Evolutionary conservation across 352 stramenopile species (phyloP).

Genomic region (Globisporangium nodosum): DNA sequence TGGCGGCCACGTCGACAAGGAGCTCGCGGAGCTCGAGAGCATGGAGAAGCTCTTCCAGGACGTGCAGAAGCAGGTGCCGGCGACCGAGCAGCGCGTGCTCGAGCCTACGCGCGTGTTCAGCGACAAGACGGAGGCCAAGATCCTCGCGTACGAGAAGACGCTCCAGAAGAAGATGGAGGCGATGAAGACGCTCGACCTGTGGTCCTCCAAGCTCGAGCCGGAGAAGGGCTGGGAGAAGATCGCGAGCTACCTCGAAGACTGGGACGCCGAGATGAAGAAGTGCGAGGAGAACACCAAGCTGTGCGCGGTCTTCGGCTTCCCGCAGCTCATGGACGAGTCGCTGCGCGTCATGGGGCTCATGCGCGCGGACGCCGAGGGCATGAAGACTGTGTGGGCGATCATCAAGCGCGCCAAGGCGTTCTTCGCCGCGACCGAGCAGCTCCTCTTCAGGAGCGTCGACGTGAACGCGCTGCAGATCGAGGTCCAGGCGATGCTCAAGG

Average conservation of each 20-base stretch:
- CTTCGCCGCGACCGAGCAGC: conserved; percentile 56
- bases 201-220: conserved; percentile 71
- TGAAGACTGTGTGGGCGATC: conserved; percentile 76
- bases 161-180: conserved; percentile 80
- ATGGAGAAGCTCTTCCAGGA: conserved; percentile 82
- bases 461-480: conserved; percentile 94
- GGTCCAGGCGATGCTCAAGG: conserved; percentile 91
- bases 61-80: conserved; percentile 72
- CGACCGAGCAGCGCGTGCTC: conserved; percentile 68
- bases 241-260: conserved; percentile 73
- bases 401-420: conserved; percentile 76
- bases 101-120: conserved; percentile 82
- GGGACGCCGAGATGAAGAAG: conserved; percentile 87
- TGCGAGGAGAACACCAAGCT: conserved; percentile 90
- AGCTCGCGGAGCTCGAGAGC: conserved; percentile 72
- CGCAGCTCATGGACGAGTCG: conserved; percentile 90
- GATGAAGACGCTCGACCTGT: conserved; percentile 82
- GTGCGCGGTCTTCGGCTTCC: conserved; percentile 93
- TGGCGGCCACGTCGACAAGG: conserved; percentile 78
- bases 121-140: conserved; percentile 92
- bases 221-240: conserved; percentile 84
- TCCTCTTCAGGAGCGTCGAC: conserved; percentile 91
- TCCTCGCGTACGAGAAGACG: conserved; percentile 90
- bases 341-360: conserved; percentile 87
- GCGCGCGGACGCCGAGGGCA: conserved; percentile 64